Conservation (phyloP, 2,329 filamentous ascomycete species). For the Whalleya microplaca region DNA sequence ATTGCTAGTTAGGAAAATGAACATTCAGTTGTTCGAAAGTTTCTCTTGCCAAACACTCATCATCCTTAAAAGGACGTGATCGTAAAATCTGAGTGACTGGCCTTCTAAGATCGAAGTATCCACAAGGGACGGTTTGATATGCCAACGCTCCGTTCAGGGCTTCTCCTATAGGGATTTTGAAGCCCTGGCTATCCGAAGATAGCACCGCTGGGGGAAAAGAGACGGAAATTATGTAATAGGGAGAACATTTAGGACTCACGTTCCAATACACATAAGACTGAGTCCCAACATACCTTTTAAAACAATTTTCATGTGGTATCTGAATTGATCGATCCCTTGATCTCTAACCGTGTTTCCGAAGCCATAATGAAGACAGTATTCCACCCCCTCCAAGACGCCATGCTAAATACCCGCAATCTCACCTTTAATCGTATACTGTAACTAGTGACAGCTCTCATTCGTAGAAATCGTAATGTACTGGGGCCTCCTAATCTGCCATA, state of each 20-base stretch:
- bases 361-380: constrained; percentile 15
- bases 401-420: constrained; percentile 29
- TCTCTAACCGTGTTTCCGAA: constrained; percentile 27
- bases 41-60: constrained; percentile 45
- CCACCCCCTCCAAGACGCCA: constrained; percentile 32
- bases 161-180: constrained; percentile 65
- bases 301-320: constrained; percentile 31
- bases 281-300: constrained; percentile 32
- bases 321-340: constrained; percentile 29
- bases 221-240: constrained; percentile 6
- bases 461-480: constrained; percentile 28
- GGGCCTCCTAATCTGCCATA: constrained; percentile 53
- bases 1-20: not conserved
- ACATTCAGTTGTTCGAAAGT: constrained; percentile 37
- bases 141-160: constrained; percentile 85
- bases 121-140: constrained; percentile 52
- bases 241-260: constrained; percentile 7
- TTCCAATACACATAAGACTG: constrained; percentile 3
- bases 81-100: constrained; percentile 35
- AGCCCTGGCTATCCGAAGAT: constrained; percentile 74
- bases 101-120: constrained; percentile 41
- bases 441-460: constrained; percentile 16
- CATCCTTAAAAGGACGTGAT: constrained; percentile 28
- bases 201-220: constrained; percentile 69
- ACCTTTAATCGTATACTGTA: constrained; percentile 31